Evolutionary conservation across 192 early-diverging fungal species (phyloP).

Genomic region (Umbelopsis ramanniana): DNA sequence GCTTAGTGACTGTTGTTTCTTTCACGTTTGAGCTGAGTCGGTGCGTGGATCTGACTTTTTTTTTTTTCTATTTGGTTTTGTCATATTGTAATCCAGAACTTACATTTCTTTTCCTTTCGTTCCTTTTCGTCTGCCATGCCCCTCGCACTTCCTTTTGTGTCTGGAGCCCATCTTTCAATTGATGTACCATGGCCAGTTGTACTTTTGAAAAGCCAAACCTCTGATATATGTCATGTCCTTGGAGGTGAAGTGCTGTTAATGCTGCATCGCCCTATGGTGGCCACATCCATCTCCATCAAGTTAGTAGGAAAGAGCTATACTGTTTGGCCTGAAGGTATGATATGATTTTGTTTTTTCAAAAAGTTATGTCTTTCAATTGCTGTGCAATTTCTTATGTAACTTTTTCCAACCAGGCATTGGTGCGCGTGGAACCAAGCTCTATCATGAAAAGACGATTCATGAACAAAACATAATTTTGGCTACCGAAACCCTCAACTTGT

Average conservation of each 20-base stretch:
- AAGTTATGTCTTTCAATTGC: no score
- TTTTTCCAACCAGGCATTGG: constrained; percentile 26
- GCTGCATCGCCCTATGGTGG: constrained; percentile 25
- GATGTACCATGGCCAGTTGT: constrained; percentile 39
- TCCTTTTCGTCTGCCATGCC: background rate
- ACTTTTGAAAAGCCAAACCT: constrained; percentile 22
- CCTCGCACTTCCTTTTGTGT: constrained; percentile 29
- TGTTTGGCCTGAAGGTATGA: constrained; percentile 44
- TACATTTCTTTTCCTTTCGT: background rate
- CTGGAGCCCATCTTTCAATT: constrained; percentile 34
- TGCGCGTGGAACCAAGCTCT: constrained; percentile 23
- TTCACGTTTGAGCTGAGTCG: no score
- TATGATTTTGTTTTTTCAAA: no score
- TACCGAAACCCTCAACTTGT: background rate
- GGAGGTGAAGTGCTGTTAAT: constrained; percentile 37
- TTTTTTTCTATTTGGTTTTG: background rate
- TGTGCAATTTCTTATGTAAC: background rate
- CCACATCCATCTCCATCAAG: constrained; percentile 27
- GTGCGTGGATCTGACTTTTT: no score
- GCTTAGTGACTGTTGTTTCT: no score
- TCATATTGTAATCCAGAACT: background rate
- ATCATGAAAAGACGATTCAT: constrained; percentile 37
- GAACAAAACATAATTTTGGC: constrained; percentile 34
- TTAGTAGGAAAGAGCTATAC: constrained; percentile 33
- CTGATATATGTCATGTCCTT: constrained; percentile 25